Evolutionary conservation across 306 rosid genomes (phyloP), one percentile per base, ranked within the genome.

Genomic region (Glycine latifolia): DNA sequence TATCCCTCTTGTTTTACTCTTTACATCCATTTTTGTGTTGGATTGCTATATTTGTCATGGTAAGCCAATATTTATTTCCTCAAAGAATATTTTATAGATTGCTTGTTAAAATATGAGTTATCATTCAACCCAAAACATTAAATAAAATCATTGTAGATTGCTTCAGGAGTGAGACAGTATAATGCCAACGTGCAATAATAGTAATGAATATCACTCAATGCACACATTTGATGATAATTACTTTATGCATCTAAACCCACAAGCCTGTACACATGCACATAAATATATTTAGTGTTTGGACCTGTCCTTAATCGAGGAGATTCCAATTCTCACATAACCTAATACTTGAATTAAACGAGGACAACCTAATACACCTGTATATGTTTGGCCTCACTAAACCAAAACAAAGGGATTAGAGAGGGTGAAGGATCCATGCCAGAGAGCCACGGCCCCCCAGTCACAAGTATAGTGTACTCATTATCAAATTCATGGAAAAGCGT

Each of bases 401-500:
- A 79, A 69, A 68, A 3, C 44, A 61, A 26, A 10, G 12, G 0
- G 5, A 59, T 6, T 59, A 16, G 71, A 43, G 59, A 59, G 58
- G 26, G 31, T 26, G 46, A 39, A 61, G 13, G 77, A 44, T 73
- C 65, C 14, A 73, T 0, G 41, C 33, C 52, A 44, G 1, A 31
- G n/a, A 48, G 62, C 11, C 35, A 70, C 58, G 31, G 67, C 54
- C 82, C 43, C 43, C 56, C 47, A 43, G 7, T 43, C 47, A 43
- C 47, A 43, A 43, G 4, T 43, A 9, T 6, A 43, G 46, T 75
- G 39, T 9, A 63, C 7, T 72, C 56, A 59, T 53, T 79, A 82
- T 85, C 76, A 88, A 79, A 87, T 46, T 72, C 47, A 71, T 39
- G 71, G 46, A 77, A 85, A 68, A 83, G 71, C 2, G 48, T 44